These are phyloP conservation scores for Penicillium palitans DNA, from an alignment of 2,329 filamentous ascomycete species.

Conservation along the genomic window DNA sequence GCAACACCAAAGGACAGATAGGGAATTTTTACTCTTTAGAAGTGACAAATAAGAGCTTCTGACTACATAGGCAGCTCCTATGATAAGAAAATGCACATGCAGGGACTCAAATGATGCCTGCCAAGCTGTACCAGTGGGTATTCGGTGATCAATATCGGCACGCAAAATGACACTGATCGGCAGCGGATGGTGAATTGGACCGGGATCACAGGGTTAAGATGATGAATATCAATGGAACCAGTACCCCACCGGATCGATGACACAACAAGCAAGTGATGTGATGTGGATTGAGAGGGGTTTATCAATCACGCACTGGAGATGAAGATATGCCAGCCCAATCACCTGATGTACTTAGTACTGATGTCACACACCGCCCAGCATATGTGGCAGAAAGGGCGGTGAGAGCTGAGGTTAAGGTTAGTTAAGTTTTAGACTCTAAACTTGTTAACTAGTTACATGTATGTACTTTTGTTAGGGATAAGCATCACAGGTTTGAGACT, in stretches of 20 bases:
- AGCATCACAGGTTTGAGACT: too few relatives aligned
- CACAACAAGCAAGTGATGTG: constrained; percentile 7
- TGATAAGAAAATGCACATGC: constrained; percentile 13
- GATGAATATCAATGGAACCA: constrained; percentile 3
- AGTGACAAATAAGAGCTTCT: constrained; percentile 1
- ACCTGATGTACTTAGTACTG: constrained; percentile 18
- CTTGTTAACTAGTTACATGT: too few relatives aligned
- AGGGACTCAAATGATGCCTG: constrained; percentile 10
- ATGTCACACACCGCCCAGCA: constrained; percentile 8
- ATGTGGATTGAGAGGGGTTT: constrained; percentile 13
- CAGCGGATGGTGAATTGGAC: constrained; percentile 5
- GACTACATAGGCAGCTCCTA: constrained; percentile 16
- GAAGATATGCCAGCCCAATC: constrained; percentile 30
- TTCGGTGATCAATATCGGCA: constrained; percentile 12
- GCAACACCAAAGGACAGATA: neutral
- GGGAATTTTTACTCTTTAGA: constrained; percentile 11
- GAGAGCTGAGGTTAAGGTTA: neutral
- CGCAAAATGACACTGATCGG: constrained; percentile 10
- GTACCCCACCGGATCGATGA: neutral
- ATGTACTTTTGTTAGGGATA: neutral
- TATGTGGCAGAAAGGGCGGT: neutral
- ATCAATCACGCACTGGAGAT: constrained; percentile 17
- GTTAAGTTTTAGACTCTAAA: neutral
- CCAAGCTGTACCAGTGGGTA: constrained; percentile 16
- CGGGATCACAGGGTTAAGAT: neutral